These are phyloP conservation scores for Didymella segeticola DNA, from an alignment of 2,329 filamentous ascomycete species.

Conservation along the genomic window DNA sequence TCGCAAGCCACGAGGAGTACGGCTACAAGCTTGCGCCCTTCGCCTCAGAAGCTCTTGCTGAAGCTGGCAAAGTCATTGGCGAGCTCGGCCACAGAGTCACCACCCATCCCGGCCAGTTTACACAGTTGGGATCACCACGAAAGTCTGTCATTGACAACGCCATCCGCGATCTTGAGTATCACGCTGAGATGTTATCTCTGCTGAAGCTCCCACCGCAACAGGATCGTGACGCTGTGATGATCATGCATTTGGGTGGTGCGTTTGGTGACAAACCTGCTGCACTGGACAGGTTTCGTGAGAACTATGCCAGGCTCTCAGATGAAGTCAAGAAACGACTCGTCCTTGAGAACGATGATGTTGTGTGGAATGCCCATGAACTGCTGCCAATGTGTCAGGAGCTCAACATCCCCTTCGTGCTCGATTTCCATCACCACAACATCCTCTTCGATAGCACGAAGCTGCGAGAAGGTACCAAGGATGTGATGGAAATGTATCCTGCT, in stretches of 20 bases:
- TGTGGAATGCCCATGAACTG: slow-evolving; percentile 90
- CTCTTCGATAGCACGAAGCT: slow-evolving; percentile 76
- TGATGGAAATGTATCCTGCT: slow-evolving; percentile 74
- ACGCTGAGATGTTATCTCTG: slow-evolving; percentile 81
- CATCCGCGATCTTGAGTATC: slow-evolving; percentile 83
- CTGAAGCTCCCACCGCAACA: slow-evolving; percentile 78
- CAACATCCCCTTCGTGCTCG: slow-evolving; percentile 90
- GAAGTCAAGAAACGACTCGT: slow-evolving; percentile 82
- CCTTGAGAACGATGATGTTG: slow-evolving; percentile 92
- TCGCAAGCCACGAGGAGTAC: slow-evolving; percentile 85
- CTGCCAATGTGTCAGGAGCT: slow-evolving; percentile 90
- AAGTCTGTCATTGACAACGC: slow-evolving; percentile 77
- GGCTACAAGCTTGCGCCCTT: slow-evolving; percentile 87
- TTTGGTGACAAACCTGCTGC: slow-evolving; percentile 87
- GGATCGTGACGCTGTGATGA: slow-evolving; percentile 89
- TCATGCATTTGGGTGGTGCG: slow-evolving; percentile 88
- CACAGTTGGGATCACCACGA: slow-evolving; percentile 85
- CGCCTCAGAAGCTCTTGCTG: slow-evolving; percentile 76
- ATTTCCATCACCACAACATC: slow-evolving; percentile 97
- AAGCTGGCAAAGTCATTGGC: slow-evolving; percentile 77
- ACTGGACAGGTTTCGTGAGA: slow-evolving; percentile 76
- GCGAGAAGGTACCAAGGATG: slow-evolving; percentile 84
- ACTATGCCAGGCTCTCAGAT: slow-evolving; percentile 71
- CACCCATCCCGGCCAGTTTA: slow-evolving; percentile 89
- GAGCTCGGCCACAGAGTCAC: slow-evolving; percentile 84